Conservation (phyloP, 2,329 filamentous ascomycete species). For the Phialophora expanda region DNA sequence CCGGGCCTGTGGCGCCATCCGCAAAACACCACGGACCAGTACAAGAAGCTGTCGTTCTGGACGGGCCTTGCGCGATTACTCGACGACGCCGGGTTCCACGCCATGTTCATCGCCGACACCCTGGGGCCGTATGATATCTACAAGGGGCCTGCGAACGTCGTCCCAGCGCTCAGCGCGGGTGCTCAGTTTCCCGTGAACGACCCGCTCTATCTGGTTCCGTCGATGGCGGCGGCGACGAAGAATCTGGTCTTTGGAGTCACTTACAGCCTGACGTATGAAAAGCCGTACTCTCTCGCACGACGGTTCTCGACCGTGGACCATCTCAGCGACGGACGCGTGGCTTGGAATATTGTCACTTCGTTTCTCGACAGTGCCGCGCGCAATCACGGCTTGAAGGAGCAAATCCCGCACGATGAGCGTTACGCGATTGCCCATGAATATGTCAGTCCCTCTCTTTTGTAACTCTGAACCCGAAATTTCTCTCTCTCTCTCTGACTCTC, state of each 20-base stretch:
- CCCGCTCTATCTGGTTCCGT: constrained; percentile 62
- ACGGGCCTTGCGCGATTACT: too few relatives aligned
- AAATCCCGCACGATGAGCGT: constrained; percentile 58
- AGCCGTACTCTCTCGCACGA: constrained; percentile 65
- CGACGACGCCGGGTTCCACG: too few relatives aligned
- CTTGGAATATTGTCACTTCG: constrained; percentile 69
- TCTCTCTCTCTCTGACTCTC: too few relatives aligned
- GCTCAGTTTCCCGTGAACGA: constrained; percentile 56
- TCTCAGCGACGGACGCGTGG: constrained; percentile 64
- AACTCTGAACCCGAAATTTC: not conserved
- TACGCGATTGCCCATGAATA: constrained; percentile 57
- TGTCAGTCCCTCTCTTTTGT: constrained; percentile 32
- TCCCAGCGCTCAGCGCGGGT: constrained; percentile 47
- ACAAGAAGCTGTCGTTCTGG: too few relatives aligned
- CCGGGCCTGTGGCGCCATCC: too few relatives aligned
- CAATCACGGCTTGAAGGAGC: constrained; percentile 64
- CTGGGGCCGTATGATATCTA: too few relatives aligned
- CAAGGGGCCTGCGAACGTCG: constrained; percentile 46
- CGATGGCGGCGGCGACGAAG: constrained; percentile 55
- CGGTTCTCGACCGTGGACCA: constrained; percentile 67
- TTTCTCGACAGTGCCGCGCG: constrained; percentile 67
- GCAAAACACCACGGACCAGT: too few relatives aligned
- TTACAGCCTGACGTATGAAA: constrained; percentile 70
- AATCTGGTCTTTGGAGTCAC: constrained; percentile 67
- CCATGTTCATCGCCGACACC: too few relatives aligned